Conservation (phyloP, 129 eudicot genomes). For the Helianthus annuus region HanXRQr2.0-SUNRISE NC_035433.2:141080501-141081000, state of each 20-base stretch:
- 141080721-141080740: conserved; percentile 92
- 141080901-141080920: conserved; percentile 97
- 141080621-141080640: conserved; percentile 80
- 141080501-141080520: conserved; percentile 80
- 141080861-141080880: conserved; percentile 83
- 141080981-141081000: conserved; percentile 95
- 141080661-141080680: conserved; percentile 80
- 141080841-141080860: conserved; percentile 72
- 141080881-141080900: conserved; percentile 86
- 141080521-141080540: conserved; percentile 83
- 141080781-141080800: conserved; percentile 93
- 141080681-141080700: conserved; percentile 96
- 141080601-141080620: conserved; percentile 84
- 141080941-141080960: conserved; percentile 94
- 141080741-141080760: conserved; percentile 68
- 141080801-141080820: conserved; percentile 91
- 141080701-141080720: conserved; percentile 93
- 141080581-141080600: conserved; percentile 69
- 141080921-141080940: conserved; percentile 94
- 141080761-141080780: conserved; percentile 67
- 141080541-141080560: conserved; percentile 95
- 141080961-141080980: conserved; percentile 99
- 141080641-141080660: conserved; percentile 83
- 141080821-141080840: conserved; percentile 67
- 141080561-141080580: conserved; percentile 82